These are phyloP conservation scores for Coleophoma cylindrospora DNA, from an alignment of 2,329 filamentous ascomycete species.

Conservation along the genomic window DNA sequence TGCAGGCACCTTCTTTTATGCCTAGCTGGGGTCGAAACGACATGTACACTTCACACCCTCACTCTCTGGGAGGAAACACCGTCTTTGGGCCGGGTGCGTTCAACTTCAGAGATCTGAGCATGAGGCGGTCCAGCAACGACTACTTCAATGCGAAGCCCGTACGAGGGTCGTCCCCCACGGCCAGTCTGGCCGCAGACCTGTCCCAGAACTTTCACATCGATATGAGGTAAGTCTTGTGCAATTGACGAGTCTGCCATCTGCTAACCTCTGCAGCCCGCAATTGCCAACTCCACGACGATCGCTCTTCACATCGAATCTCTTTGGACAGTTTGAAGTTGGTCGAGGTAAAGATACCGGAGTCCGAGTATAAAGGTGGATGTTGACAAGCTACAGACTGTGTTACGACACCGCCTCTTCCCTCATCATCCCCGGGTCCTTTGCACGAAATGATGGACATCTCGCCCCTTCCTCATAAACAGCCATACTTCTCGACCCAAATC, in stretches of 20 bases:
- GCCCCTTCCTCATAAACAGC: slow-evolving; percentile 80
- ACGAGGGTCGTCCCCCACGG: slow-evolving; percentile 82
- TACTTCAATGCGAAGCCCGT: slow-evolving; percentile 79
- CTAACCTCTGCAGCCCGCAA: slow-evolving; percentile 56
- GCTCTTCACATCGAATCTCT: slow-evolving; percentile 72
- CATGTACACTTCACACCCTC: slow-evolving; percentile 45
- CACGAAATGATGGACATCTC: slow-evolving; percentile 90
- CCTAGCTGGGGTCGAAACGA: slow-evolving; percentile 55
- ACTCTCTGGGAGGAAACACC: slow-evolving; percentile 42
- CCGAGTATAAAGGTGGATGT: slow-evolving; percentile 25
- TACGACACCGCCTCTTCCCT: slow-evolving; percentile 78
- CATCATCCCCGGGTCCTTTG: slow-evolving; percentile 71
- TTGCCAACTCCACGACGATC: slow-evolving; percentile 78
- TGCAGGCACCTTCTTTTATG: slow-evolving; percentile 70
- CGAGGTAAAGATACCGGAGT: slow-evolving; percentile 44
- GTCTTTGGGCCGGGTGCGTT: slow-evolving; percentile 59
- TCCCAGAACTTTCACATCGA: slow-evolving; percentile 97
- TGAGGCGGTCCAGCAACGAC: slow-evolving; percentile 66
- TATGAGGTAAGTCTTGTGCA: slow-evolving; percentile 64
- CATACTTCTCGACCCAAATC: slow-evolving; percentile 55
- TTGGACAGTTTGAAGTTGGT: slow-evolving; percentile 46
- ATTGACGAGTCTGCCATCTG: slow-evolving; percentile 1
- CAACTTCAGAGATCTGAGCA: slow-evolving; percentile 71
- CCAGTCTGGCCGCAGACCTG: slow-evolving; percentile 86
- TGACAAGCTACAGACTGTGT: slow-evolving; percentile 55